Evolutionary conservation across 1,139 yeast species (phyloP), one percentile per base, ranked within the genome.

Genomic region (Yamadazyma sp.): DNA sequence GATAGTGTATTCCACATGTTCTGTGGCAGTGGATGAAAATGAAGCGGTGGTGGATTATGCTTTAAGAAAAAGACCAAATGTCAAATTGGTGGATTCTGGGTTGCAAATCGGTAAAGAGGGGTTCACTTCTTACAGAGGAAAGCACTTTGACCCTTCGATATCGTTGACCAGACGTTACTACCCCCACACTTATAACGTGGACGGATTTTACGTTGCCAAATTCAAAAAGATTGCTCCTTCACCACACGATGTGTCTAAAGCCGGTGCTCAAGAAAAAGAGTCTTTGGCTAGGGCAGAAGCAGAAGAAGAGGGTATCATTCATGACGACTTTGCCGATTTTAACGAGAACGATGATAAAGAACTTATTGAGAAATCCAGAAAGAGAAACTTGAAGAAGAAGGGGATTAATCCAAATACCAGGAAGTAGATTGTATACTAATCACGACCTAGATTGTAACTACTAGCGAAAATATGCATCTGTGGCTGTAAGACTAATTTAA

Each of bases 11-110:
- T 92, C 98, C 4, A 94, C 99, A 1, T 94, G 99, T 76, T 90
- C 97, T 10, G 95, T 94, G 43, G 95, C 95, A 57, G 97, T 92
- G 33, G 99, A 94, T 56, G 99, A 94, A 67, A 92, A 94, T 63
- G 99, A 94, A 66, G 85, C 96, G 17, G 99, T 94, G 39, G 97
- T 94, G n/a, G 96, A 92, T 64, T 94, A 94, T 57, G 98, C 96
- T 21, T 76, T 94, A 53, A 80, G 96, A 61, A 92, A 92, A 62
- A 83, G 99, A 61, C 97, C 97, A 32, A 92, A 94, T 58, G 97
- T 94, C 31, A 88, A 86, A 61, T 77, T 94, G 41, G 97, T 94
- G 15, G 97, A 90, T 13, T 77, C 97, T 22, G 96, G 94, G n/a
- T 75, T 94, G 52, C 85, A 80, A 44, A 92, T 94, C 47, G 99